A percentile compares a stretch with the other conserved stretches of the same genome.
Evolutionary conservation across 2,329 filamentous ascomycete species (phyloP).

Genomic region (Fusarium sp.): DNA sequence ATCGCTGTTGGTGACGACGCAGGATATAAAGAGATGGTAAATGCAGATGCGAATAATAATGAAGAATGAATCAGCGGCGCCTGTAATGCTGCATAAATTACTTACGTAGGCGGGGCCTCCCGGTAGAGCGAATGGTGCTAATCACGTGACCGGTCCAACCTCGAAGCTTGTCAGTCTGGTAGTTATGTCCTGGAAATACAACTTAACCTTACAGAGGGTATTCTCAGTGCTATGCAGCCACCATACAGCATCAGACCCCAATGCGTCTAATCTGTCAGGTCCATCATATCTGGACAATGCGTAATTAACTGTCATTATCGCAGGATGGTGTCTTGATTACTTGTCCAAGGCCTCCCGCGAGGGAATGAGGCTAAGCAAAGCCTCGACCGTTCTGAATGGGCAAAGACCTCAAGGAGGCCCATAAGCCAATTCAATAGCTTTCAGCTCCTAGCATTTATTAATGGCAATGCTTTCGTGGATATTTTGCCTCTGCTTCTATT

Average conservation of each 20-base stretch:
- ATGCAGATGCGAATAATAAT: neutral
- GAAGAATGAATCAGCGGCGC: constrained; percentile 28
- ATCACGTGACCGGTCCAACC: constrained; percentile 8
- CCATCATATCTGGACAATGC: too few species aligned
- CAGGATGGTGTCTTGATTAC: neutral
- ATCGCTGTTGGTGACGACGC: constrained; percentile 4
- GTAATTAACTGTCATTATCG: too few species aligned
- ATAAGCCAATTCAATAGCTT: constrained; percentile 2
- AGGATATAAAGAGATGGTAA: constrained; percentile 2
- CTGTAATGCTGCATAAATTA: constrained; percentile 30
- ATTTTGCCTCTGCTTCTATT: neutral
- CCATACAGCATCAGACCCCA: neutral
- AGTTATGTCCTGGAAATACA: neutral
- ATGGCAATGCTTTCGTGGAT: neutral
- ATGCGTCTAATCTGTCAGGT: too few species aligned
- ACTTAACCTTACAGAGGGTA: neutral
- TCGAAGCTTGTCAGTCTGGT: neutral
- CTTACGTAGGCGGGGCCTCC: neutral
- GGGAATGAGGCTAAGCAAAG: constrained; percentile 34
- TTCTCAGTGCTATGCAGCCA: neutral
- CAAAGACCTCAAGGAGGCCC: constrained; percentile 5
- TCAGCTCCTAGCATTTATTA: neutral
- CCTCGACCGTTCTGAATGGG: constrained; percentile 17
- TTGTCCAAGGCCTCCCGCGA: constrained; percentile 20
- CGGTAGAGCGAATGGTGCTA: neutral